Percentiles rank a stretch among this genome's conserved stretches.
Evolutionary conservation across 2,329 filamentous ascomycete species (phyloP).

Genomic region (Talaromyces atroroseus): DNA sequence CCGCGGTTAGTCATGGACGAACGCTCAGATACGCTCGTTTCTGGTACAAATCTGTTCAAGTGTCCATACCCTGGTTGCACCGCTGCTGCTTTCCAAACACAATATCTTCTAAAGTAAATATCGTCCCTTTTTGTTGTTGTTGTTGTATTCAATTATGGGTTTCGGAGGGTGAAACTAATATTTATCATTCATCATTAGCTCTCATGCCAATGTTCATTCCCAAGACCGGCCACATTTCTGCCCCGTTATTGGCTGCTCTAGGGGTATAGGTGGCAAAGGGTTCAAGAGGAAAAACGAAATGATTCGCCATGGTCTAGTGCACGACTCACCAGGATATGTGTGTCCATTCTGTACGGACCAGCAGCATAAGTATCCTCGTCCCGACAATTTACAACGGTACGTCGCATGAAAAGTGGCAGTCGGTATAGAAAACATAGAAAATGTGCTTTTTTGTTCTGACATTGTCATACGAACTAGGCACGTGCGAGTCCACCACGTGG

Average conservation of each 20-base stretch:
- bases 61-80: constrained; percentile 54
- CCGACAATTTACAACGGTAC: constrained; percentile 91
- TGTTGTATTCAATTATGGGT: neutral
- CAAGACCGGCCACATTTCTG: constrained; percentile 60
- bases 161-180: constrained; percentile 4
- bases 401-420: constrained; percentile 18
- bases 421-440: neutral
- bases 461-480: constrained; percentile 55
- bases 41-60: constrained; percentile 38
- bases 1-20: constrained; percentile 18
- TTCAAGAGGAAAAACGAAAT: constrained; percentile 68
- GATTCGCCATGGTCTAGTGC: constrained; percentile 77
- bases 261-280: constrained; percentile 58
- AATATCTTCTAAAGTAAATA: constrained; percentile 59
- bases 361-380: constrained; percentile 89
- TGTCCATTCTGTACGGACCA: constrained; percentile 93
- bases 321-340: constrained; percentile 89
- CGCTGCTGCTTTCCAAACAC: constrained; percentile 57
- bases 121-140: constrained; percentile 21
- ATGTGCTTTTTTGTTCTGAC: neutral
- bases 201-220: constrained; percentile 57
- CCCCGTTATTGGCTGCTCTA: constrained; percentile 52
- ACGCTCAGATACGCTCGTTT: constrained; percentile 23
- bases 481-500: constrained; percentile 83
- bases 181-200: constrained; percentile 24